Evolutionary conservation across 2,329 filamentous ascomycete genomes (phyloP).

Genomic region (Daldinia sp.): DNA sequence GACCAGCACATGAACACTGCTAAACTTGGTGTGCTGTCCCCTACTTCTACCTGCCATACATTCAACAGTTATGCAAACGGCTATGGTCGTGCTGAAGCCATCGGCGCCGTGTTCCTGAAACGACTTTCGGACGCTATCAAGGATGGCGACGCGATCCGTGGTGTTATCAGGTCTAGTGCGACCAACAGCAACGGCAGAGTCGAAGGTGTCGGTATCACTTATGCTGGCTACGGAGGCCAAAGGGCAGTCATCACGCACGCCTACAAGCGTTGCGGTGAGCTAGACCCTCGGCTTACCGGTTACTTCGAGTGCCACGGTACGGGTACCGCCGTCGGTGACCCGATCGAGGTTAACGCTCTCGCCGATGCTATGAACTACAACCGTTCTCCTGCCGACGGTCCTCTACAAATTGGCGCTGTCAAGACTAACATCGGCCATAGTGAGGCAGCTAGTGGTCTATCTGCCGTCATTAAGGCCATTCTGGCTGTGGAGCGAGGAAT

Average conservation of each 20-base stretch:
- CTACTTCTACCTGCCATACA: slow-evolving; percentile 45
- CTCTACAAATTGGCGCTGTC: slow-evolving; percentile 38
- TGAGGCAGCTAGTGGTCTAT: slow-evolving; percentile 40
- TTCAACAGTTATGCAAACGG: slow-evolving; percentile 50
- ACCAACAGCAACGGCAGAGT: slow-evolving; percentile 48
- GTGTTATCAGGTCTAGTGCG: slow-evolving; percentile 45
- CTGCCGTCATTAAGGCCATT: slow-evolving; percentile 42
- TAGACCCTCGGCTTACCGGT: slow-evolving; percentile 43
- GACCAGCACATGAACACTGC: slow-evolving; percentile 49
- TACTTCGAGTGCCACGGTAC: slow-evolving; percentile 47
- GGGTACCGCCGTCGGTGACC: slow-evolving; percentile 44
- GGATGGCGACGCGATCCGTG: slow-evolving; percentile 47
- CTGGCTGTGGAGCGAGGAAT: slow-evolving; percentile 33
- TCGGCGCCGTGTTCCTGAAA: slow-evolving; percentile 45
- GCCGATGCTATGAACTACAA: slow-evolving; percentile 35
- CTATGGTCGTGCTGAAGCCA: slow-evolving; percentile 45
- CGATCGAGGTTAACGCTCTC: slow-evolving; percentile 42
- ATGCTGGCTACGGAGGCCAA: slow-evolving; percentile 46
- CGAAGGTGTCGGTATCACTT: slow-evolving; percentile 48
- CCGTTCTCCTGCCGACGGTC: slow-evolving; percentile 28
- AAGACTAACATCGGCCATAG: slow-evolving; percentile 43
- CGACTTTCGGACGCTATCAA: slow-evolving; percentile 47
- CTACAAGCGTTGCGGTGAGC: slow-evolving; percentile 38
- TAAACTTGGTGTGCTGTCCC: slow-evolving; percentile 52
- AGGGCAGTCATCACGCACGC: slow-evolving; percentile 40